phyloP scores from a whole-genome alignment of 371 early-diverging fungal genomes.

The Nematocida sp. region DNA sequence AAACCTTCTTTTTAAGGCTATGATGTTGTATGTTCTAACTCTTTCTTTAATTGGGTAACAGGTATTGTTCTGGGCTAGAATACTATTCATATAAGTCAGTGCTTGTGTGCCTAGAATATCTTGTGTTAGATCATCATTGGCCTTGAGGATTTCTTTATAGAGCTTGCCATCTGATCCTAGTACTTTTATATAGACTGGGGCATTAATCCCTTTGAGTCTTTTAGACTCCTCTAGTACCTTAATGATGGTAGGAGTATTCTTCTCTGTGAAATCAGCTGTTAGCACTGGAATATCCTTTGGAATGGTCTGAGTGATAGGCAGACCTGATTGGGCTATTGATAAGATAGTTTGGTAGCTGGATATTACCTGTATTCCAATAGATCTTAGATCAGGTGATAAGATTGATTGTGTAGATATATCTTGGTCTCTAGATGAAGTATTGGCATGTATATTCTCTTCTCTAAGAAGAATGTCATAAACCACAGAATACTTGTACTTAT shows the following conservation, averaged over 20 bases:
- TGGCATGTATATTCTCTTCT: background rate
- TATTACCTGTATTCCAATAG: background rate
- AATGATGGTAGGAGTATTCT: background rate
- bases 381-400: background rate
- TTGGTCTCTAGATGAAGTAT: too few species aligned
- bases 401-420: background rate
- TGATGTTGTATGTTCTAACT: conserved; percentile 37
- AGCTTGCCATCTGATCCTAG: conserved; percentile 22
- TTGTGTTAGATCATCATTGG: conserved; percentile 44
- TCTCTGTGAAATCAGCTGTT: background rate
- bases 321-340: background rate
- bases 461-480: conserved; percentile 24
- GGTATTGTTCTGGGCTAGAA: background rate
- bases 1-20: conserved; percentile 40
- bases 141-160: conserved; percentile 49
- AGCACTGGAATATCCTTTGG: conserved; percentile 22
- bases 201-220: conserved; percentile 36
- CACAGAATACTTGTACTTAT: background rate
- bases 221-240: background rate
- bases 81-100: conserved; percentile 39
- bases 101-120: conserved; percentile 49
- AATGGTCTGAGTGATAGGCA: background rate
- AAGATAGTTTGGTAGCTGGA: too few species aligned
- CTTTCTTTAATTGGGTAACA: conserved; percentile 9
- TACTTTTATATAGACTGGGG: conserved; percentile 18